Evolutionary conservation across 2,329 filamentous ascomycete genomes (phyloP), one percentile per base, ranked within the genome.

Genomic region (Phaeophleospora eucalypticola): DNA sequence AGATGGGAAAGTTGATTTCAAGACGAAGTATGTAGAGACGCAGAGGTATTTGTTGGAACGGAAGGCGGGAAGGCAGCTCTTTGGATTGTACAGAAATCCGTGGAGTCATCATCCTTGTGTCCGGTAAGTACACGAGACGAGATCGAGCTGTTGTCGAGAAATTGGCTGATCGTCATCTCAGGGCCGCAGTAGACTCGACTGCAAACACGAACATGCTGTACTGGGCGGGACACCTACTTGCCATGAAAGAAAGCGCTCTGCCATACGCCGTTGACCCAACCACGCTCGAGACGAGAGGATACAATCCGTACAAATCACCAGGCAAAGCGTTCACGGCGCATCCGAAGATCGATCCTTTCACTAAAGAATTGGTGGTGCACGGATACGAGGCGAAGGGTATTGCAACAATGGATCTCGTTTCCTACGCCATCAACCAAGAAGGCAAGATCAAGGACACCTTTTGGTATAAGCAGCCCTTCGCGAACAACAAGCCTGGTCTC

Each of bases 151-250:
- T 15, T 57, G 33, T 16, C 17, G 12, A 35, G 16, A 29, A 4
- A 19, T 24, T 6, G 4, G 35, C n/a, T 12, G n/a, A 14, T n/a
- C n/a, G n/a, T n/a, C n/a, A n/a, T n/a, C n/a, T n/a, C 24, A 51
- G 53, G 36, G 56, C 52, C 21, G 56, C 55, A 4, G 76, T 81
- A 34, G 66, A 78, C 17, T 81, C 77, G 0, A 77, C 77, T 0
- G 71, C 74, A 2, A 82, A 83, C 52, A 82, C 79, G 1, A 82
- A 83, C 46, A 66, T 82, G n/a, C 67, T 77, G 1, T 79, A 76
- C 56, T 82, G 77, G 73, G 66, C 76, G 6, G 78, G 78, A 0
- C 70, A 76, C 38, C 56, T 82, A 46, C 65, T 81, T 3, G 78
- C 78, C 0, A 69, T 67, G 42, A 82, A 82, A 54, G 72, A 78